phyloP scores from a whole-genome alignment of 768 basidiomycete species.

The Panellus pusillus region DNA sequence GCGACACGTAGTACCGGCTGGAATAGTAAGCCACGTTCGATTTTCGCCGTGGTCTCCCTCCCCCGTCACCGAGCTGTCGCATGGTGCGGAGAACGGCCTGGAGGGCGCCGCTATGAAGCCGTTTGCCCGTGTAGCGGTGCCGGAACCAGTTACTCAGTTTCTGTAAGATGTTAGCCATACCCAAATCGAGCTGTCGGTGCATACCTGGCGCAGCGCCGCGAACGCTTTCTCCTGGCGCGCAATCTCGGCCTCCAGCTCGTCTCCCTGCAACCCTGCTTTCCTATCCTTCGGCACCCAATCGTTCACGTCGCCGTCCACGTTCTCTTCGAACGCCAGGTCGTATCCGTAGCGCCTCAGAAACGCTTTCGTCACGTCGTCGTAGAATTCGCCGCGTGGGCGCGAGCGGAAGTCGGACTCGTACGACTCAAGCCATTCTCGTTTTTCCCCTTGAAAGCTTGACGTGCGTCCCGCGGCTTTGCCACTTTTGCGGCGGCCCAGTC shows the following conservation, averaged over 20 bases:
- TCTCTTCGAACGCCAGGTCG: background rate
- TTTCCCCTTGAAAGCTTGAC: background rate
- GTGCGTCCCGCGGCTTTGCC: background rate
- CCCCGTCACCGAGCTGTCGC: background rate
- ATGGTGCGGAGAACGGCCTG: background rate
- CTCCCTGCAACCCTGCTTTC: too few relatives aligned
- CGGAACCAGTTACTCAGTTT: conserved; percentile 10
- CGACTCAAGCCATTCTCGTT: background rate
- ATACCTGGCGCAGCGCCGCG: background rate
- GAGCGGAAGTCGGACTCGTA: background rate
- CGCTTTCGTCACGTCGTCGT: background rate
- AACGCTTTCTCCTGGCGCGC: background rate
- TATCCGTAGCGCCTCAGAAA: background rate
- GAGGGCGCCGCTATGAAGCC: background rate
- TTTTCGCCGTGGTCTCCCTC: conserved; percentile 1
- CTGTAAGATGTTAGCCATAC: conserved; percentile 1
- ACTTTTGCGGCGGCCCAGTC: too few relatives aligned
- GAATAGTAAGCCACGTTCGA: background rate
- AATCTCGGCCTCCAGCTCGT: background rate
- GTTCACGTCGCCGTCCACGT: background rate
- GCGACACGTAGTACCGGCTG: background rate
- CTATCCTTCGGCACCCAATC: background rate
- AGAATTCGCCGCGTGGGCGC: background rate
- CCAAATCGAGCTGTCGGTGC: too few relatives aligned
- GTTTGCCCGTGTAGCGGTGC: background rate